Evolutionary conservation across 805 yeast genomes (phyloP), one percentile per base, ranked within the genome.

Genomic region (Alloascoidea hylecoeti): DNA sequence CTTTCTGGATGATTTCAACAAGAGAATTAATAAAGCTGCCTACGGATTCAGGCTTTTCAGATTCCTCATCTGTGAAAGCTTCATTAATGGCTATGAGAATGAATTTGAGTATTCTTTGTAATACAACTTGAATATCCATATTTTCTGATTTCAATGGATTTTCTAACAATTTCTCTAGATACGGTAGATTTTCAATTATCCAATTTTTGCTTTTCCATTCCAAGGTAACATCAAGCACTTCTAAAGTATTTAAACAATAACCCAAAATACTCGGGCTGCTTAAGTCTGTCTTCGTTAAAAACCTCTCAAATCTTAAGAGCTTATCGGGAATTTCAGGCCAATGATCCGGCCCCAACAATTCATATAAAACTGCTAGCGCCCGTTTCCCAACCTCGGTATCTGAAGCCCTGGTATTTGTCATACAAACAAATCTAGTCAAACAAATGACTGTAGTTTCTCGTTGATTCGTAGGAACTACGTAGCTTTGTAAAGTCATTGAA

Each of bases 241-340:
- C 95, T 37, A 94, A 59, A 0, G 98, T 95, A 57, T 92, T 94
- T 49, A 88, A 63, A 47, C 95, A 82, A 47, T 81, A 79, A 2
- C 86, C 84, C 16, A 85, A 54, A 33, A 81, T 67, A 16, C 51
- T 51, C 2, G 54, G 48, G 42, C 77, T 77, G 27, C 75, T 68
- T 12, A 85, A 70, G 45, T 89, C 96, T 40, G 83, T 75, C 18
- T 83, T 76, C 15, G 82, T 73, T 39, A 92, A 60, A 49, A 86
- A 83, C 44, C 92, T 75, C 46, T 92, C 98, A 51, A 92, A 92
- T 56, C 83, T 86, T 1, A 78, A 71, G 23, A 92, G 63, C 48
- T 84, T 84, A 15, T 92, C 86, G n/a, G 78, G 70, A 4, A 85
- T 94, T 46, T 85, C 95, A 0, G 84, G 68, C 97, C 97, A 89